Base-by-base conservation (phyloP, 768 basidiomycete species). In the Polyporus arcularius region DNA sequence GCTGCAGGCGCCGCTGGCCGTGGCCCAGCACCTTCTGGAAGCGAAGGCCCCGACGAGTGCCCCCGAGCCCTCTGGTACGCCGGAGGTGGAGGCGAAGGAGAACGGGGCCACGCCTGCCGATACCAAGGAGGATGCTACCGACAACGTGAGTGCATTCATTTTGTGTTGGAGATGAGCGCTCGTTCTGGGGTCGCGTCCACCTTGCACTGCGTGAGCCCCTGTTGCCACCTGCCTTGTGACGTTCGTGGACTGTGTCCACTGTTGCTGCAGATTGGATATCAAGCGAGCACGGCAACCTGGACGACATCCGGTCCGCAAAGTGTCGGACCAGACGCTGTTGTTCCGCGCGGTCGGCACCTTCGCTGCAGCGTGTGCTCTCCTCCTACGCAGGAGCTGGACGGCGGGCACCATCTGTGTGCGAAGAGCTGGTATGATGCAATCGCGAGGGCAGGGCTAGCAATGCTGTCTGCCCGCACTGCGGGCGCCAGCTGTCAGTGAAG, bases 21-120 rank as follows among this genome's bases (percentile, higher is more conserved):
- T 88, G 65, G 83, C 89, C 28, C 80, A 83, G 62, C 75, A 82
- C 66, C 73, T 90, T 57, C 73, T 88, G 59, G 82, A 87, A 67
- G 74, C 21, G 21, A 26, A 26, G 21, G 21, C 80, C 9, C 47
- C 65, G 5, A 70, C 64, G 38, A 53, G 49, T 38, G 54, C 56
- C 9, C 18, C 57, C 4, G 63, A 50, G 55, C 57, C 64, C 43
- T 57, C 63, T 47, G 62, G 62, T 48, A 41, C 61, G 46, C 45
- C 56, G 32, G 61, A 61, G 40, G 46, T 39, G 30, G 53, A 55
- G n/a, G 67, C 67, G 55, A 60, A 42, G 30, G 70, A 70, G 53
- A 68, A 61, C 42, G 57, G 60, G 52, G 62, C 55, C 42, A 58
- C 61, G 39, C 52, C 48, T 39, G 54, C 60, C 55, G 65, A 65